Conservation (phyloP, 2,329 filamentous ascomycete species). For the Colletotrichum australisinense region DNA sequence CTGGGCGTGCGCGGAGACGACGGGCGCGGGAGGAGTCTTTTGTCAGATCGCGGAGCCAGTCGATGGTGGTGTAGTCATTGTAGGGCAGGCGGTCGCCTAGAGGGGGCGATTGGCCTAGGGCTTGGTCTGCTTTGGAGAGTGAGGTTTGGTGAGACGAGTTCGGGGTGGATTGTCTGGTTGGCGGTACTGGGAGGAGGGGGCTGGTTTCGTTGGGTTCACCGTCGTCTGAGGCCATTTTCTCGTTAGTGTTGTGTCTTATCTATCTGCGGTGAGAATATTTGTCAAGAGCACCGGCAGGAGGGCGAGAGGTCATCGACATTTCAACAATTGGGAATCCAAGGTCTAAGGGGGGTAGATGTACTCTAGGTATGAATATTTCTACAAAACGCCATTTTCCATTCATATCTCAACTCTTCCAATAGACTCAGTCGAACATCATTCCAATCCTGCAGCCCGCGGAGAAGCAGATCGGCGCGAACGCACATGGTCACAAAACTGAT, state of each 20-base stretch:
- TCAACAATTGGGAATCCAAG: background rate
- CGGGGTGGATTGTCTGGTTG: background rate
- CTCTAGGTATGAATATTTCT: background rate
- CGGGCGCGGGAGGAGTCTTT: conserved; percentile 60
- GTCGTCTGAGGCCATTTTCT: conserved; percentile 9
- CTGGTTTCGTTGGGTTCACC: conserved; percentile 2
- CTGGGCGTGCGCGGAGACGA: conserved; percentile 30
- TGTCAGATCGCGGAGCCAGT: conserved; percentile 71
- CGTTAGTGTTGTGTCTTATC: background rate
- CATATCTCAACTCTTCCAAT: background rate
- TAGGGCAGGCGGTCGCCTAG: conserved; percentile 68
- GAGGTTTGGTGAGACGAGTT: background rate
- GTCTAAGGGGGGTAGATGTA: background rate
- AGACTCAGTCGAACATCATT: background rate
- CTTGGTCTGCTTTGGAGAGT: conserved; percentile 16
- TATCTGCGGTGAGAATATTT: background rate
- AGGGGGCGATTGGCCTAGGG: conserved; percentile 2
- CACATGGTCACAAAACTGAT: too few species aligned
- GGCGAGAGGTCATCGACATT: background rate
- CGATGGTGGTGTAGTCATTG: conserved; percentile 71
- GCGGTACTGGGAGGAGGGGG: conserved; percentile 1
- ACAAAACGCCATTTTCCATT: background rate
- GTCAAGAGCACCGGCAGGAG: background rate
- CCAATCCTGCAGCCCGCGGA: conserved; percentile 4
- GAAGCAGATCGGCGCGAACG: background rate